Conservation (phyloP, 768 basidiomycete species). For the Termitomyces sp. region DNA sequence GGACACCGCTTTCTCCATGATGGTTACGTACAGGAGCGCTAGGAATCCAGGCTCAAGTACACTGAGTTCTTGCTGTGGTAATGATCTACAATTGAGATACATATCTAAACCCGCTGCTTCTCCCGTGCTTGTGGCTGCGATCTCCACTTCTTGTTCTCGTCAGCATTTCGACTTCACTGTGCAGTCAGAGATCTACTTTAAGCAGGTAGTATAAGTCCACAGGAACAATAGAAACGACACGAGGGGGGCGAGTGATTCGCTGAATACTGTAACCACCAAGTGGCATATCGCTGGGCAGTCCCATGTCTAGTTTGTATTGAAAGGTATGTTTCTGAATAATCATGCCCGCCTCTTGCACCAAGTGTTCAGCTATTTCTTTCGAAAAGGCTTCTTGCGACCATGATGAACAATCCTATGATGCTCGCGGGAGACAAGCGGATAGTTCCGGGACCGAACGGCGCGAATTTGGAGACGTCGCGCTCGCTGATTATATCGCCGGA, state of each 20-base stretch:
- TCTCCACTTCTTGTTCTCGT: neutral
- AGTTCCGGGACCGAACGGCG: neutral
- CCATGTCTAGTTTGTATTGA: neutral
- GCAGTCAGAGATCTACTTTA: neutral
- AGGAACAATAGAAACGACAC: neutral
- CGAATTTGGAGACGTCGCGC: conserved; percentile 5
- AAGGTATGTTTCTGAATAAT: neutral
- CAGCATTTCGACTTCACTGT: neutral
- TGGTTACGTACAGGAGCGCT: neutral
- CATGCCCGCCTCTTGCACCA: neutral
- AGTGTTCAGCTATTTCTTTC: neutral
- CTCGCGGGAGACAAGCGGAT: neutral
- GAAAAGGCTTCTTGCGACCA: neutral
- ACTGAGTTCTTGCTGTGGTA: neutral
- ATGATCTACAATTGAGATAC: neutral
- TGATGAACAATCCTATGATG: neutral
- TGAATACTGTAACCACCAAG: neutral
- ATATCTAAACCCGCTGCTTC: neutral
- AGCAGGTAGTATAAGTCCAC: neutral
- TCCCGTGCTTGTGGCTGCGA: neutral
- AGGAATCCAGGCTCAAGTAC: neutral
- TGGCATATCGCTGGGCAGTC: neutral
- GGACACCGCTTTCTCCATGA: neutral
- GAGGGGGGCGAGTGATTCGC: neutral
- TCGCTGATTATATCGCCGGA: conserved; percentile 51